A percentile compares a stretch with the other conserved stretches of the same genome.
Evolutionary conservation across 2,329 filamentous ascomycete species (phyloP).

Genomic region (Drechslerella stenobrocha): DNA sequence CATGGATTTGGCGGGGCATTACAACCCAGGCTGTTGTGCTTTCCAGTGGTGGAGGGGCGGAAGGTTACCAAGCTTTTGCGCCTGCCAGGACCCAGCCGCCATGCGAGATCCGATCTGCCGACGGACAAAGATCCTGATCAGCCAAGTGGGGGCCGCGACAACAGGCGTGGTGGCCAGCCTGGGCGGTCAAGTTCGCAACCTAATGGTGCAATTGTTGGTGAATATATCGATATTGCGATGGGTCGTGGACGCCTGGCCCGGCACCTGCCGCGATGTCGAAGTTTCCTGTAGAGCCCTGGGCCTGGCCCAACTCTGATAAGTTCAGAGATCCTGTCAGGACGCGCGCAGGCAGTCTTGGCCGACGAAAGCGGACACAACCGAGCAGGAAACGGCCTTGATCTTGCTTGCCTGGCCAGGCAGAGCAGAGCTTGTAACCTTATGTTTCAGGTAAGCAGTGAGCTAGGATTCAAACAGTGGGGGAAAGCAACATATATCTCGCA

Average conservation of each 20-base stretch:
- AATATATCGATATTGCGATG: neutral
- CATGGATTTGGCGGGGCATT: too few species aligned
- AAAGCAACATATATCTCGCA: too few species aligned
- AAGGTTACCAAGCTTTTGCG: too few species aligned
- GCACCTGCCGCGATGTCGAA: neutral
- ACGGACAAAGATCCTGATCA: neutral
- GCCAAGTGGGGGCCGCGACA: constrained; percentile 2
- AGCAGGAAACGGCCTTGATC: constrained; percentile 6
- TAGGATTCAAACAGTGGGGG: too few species aligned
- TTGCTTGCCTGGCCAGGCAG: constrained; percentile 31
- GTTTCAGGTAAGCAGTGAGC: constrained; percentile 39
- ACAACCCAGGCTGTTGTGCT: too few species aligned
- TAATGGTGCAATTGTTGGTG: constrained; percentile 3
- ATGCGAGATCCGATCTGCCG: too few species aligned
- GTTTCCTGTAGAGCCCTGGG: neutral
- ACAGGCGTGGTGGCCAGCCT: neutral
- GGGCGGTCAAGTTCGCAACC: neutral
- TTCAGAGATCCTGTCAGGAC: too few species aligned
- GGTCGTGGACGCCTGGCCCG: neutral
- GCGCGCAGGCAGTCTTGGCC: constrained; percentile 11
- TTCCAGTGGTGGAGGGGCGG: neutral
- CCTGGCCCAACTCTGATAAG: neutral
- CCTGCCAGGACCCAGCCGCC: too few species aligned
- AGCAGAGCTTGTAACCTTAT: constrained; percentile 26
- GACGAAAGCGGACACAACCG: constrained; percentile 18